Conservation (phyloP, 1,284 basidiomycete species). For the Pseudozyma hubeiensis region DNA sequence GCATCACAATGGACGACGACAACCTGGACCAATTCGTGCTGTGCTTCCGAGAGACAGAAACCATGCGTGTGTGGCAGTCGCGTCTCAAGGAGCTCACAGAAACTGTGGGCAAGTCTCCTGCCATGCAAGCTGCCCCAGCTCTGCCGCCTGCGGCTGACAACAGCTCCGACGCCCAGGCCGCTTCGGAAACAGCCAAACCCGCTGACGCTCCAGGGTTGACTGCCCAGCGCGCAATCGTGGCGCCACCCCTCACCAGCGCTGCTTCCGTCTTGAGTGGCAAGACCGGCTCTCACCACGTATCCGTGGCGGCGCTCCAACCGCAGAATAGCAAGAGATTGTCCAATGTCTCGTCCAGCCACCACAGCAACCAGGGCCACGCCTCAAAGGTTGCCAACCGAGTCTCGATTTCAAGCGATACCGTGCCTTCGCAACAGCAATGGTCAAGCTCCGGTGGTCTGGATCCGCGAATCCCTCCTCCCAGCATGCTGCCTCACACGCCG, state of each 20-base stretch:
- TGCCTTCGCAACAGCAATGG: constrained; percentile 57
- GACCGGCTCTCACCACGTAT: constrained; percentile 39
- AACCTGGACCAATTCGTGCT: constrained; percentile 91
- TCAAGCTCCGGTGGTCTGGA: constrained; percentile 60
- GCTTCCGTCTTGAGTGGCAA: constrained; percentile 52
- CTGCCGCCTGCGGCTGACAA: constrained; percentile 3
- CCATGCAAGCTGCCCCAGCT: neutral
- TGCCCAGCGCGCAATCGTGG: constrained; percentile 13
- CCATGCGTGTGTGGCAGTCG: constrained; percentile 85
- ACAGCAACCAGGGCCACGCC: constrained; percentile 32
- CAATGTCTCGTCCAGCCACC: constrained; percentile 35
- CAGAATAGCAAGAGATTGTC: constrained; percentile 26
- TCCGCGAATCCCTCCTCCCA: constrained; percentile 58
- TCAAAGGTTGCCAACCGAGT: constrained; percentile 13
- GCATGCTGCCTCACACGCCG: constrained; percentile 79
- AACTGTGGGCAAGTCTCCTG: constrained; percentile 13
- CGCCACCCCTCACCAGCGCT: constrained; percentile 27
- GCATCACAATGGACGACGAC: constrained; percentile 95
- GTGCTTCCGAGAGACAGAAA: constrained; percentile 89
- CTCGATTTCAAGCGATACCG: constrained; percentile 30
- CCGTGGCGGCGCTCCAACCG: constrained; percentile 16
- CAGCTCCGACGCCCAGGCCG: neutral
- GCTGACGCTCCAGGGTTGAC: constrained; percentile 11
- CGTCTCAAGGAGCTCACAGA: constrained; percentile 47
- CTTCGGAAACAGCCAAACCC: neutral